Evolutionary conservation across 2,329 filamentous ascomycete genomes (phyloP), one percentile per base, ranked within the genome.

Genomic region (Ophidiomyces ophidiicola): DNA sequence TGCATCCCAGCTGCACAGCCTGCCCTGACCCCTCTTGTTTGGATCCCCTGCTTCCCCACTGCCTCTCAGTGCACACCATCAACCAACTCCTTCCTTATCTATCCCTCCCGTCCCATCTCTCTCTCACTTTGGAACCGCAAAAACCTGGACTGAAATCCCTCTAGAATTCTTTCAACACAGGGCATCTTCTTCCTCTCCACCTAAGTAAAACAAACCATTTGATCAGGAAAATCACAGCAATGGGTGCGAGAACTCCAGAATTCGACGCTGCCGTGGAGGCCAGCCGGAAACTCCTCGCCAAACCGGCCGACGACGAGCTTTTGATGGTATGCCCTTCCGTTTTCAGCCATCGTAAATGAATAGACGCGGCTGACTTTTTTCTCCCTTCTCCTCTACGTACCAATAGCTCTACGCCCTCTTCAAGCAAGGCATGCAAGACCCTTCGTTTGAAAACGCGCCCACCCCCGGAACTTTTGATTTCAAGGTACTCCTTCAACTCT

Each of bases 381-480:
- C 7, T n/a, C 8, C 29, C 3, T 25, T 7, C 14, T 21, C 15
- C 12, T 6, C 11, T 5, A 4, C 23, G 25, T 7, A 2, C 19
- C 33, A 26, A 20, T 40, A 60, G 57, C 48, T 63, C 29, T 64
- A 64, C 47, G 55, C 55, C 32, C 50, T 62, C 40, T 63, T 54
- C 52, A 64, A 64, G 50, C 50, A 60, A 46, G 55, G 50, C 31
- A 52, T 46, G 28, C 49, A 52, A 28, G 56, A 58, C 14, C 47
- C 48, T 18, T 43, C 55, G 8, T 50, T 53, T 39, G 49, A 50
- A 11, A 45, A 52, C 4, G 51, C 53, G 14, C 40, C 51, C 25
- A 50, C 51, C 35, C 58, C 58, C 12, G 59, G 58, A 43, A 56
- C 56, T 45, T 60, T 61, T 38, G 59, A 62, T 43, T 47, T 63